A percentile compares a stretch with the other conserved stretches of the same genome.
These are phyloP conservation scores for Lactarius deliciosus DNA, from an alignment of 768 basidiomycete species.

Conservation along the genomic window DNA sequence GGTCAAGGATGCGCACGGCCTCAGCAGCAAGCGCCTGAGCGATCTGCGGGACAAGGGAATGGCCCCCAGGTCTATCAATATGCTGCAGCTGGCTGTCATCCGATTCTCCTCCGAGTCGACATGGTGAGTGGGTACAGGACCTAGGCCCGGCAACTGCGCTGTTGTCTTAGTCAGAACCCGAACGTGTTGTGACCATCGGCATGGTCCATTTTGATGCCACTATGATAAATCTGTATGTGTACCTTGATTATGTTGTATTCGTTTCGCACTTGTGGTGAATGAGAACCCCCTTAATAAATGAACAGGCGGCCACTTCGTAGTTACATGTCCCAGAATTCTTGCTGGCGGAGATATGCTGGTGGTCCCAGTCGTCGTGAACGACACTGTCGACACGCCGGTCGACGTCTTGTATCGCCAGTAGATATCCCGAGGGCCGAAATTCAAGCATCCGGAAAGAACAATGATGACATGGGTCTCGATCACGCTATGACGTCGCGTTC, in stretches of 20 bases:
- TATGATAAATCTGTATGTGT: neutral
- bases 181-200: neutral
- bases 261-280: neutral
- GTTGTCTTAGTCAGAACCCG: neutral
- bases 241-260: constrained; percentile 12
- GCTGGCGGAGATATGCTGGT: too few relatives aligned
- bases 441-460: too few relatives aligned
- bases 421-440: too few relatives aligned
- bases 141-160: too few relatives aligned
- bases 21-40: constrained; percentile 16
- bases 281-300: neutral
- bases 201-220: neutral
- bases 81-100: constrained; percentile 19
- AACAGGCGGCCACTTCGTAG: too few relatives aligned
- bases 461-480: too few relatives aligned
- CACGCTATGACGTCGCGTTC: too few relatives aligned
- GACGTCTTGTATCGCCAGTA: neutral
- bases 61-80: constrained; percentile 6
- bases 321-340: too few relatives aligned
- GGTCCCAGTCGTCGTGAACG: neutral
- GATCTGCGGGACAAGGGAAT: constrained; percentile 10
- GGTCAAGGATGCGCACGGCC: constrained; percentile 17
- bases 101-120: neutral
- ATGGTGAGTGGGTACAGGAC: neutral
- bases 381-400: too few relatives aligned